Percentiles rank a stretch among this genome's conserved stretches.
Conservation (phyloP, 768 basidiomycete genomes). For the Phaeotremella skinneri region DNA sequence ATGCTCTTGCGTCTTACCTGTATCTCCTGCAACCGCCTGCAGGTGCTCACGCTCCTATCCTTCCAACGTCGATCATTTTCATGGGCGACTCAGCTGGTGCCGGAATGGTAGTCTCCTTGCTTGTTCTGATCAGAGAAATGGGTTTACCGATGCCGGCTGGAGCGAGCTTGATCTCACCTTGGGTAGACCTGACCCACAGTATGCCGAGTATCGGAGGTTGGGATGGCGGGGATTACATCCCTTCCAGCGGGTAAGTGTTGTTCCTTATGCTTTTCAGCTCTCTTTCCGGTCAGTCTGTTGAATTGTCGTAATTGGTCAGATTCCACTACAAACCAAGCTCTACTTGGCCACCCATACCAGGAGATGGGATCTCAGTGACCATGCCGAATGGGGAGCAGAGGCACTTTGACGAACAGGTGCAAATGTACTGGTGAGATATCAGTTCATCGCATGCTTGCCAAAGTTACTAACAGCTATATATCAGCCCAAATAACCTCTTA, state of each 20-base stretch:
- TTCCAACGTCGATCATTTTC: conserved; percentile 43
- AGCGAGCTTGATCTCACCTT: conserved; percentile 47
- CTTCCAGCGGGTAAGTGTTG: conserved; percentile 36
- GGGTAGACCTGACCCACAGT: conserved; percentile 50
- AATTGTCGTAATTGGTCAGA: conserved; percentile 15
- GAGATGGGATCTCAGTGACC: conserved; percentile 36
- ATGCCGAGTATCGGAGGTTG: conserved; percentile 44
- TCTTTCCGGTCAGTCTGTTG: too few relatives aligned
- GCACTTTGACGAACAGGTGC: conserved; percentile 43
- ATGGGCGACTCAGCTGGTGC: conserved; percentile 51
- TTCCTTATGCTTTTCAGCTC: too few relatives aligned
- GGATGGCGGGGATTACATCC: conserved; percentile 43
- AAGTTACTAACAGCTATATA: conserved; percentile 5
- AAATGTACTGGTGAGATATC: conserved; percentile 46
- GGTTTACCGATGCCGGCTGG: conserved; percentile 49
- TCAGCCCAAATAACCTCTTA: conserved; percentile 41
- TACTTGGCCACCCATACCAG: conserved; percentile 42
- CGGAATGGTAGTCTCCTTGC: conserved; percentile 44
- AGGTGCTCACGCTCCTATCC: conserved; percentile 40
- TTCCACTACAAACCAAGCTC: conserved; percentile 46
- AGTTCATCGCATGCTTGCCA: not conserved
- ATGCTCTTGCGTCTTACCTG: conserved; percentile 46
- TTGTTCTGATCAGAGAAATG: conserved; percentile 47
- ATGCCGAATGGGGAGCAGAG: conserved; percentile 33
- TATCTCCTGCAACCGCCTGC: conserved; percentile 48